phyloP scores from a whole-genome alignment of 1,139 yeast genomes.

The Lizanozyma gosingica region DNA sequence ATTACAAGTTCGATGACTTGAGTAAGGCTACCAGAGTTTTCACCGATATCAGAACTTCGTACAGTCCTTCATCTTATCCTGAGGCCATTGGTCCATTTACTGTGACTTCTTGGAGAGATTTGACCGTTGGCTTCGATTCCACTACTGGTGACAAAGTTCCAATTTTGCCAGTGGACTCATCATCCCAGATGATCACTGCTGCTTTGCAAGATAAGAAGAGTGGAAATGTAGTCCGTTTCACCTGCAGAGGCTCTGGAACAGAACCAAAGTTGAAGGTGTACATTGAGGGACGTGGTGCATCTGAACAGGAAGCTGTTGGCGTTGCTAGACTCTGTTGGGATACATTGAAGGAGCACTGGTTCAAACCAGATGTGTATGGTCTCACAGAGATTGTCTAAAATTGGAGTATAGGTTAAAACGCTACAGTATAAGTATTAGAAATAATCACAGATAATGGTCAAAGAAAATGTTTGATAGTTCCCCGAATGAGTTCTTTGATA shows the following conservation, averaged over 20 bases:
- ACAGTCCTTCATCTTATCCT: constrained; percentile 26
- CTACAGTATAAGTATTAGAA: too few species aligned
- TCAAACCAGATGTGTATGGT: constrained; percentile 39
- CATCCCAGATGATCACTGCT: constrained; percentile 83
- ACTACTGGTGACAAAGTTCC: constrained; percentile 52
- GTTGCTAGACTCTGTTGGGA: constrained; percentile 68
- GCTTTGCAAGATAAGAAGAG: constrained; percentile 20
- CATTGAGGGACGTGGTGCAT: constrained; percentile 54
- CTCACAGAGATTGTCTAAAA: constrained; percentile 25
- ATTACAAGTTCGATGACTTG: constrained; percentile 59
- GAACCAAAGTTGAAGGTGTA: constrained; percentile 93
- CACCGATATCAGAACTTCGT: constrained; percentile 36
- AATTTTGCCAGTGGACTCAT: constrained; percentile 55
- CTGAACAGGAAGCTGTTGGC: constrained; percentile 34
- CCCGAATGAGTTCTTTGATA: too few species aligned
- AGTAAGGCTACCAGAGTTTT: constrained; percentile 45
- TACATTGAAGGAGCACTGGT: constrained; percentile 47
- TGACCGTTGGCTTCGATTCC: constrained; percentile 77
- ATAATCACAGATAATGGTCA: too few species aligned
- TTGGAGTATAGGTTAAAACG: too few species aligned
- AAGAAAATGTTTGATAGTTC: too few species aligned
- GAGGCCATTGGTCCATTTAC: constrained; percentile 40
- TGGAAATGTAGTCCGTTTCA: constrained; percentile 46
- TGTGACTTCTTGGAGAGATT: constrained; percentile 69
- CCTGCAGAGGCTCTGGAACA: constrained; percentile 92